Percentiles rank a stretch among this genome's conserved stretches.
Evolutionary conservation across 2,329 filamentous ascomycete species (phyloP).

Genomic region (Colletotrichum navitas): DNA sequence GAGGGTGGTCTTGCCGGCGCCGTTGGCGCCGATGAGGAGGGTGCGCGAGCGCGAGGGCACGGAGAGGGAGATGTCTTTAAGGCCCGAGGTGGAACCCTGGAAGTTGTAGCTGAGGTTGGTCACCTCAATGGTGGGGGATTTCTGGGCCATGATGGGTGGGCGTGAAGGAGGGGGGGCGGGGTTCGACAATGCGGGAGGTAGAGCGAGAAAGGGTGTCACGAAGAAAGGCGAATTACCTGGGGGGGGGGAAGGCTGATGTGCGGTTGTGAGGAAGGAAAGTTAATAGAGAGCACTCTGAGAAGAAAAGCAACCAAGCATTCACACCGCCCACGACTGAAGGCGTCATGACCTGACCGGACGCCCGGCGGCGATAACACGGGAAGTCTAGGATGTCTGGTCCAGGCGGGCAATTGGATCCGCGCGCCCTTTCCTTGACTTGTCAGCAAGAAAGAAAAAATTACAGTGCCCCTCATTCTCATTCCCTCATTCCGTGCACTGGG

Average conservation of each 20-base stretch:
- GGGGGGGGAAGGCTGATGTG: neutral
- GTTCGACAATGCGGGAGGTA: neutral
- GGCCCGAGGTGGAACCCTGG: conserved; percentile 84
- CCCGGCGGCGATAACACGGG: conserved; percentile 11
- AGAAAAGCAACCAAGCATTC: conserved; percentile 14
- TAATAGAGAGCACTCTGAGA: neutral
- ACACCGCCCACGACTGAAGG: conserved; percentile 37
- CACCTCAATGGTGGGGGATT: conserved; percentile 76
- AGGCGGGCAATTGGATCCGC: neutral
- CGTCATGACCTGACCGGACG: conserved; percentile 32
- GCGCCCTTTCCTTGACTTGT: neutral
- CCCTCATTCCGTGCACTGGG: neutral
- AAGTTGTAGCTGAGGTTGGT: conserved; percentile 88
- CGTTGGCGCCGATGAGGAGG: conserved; percentile 94
- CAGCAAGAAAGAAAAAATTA: neutral
- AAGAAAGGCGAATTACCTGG: neutral
- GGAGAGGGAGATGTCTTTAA: conserved; percentile 78
- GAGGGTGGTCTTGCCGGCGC: conserved; percentile 96
- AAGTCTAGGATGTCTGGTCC: conserved; percentile 14
- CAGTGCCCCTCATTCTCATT: conserved; percentile 30
- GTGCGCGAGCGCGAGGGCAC: conserved; percentile 89
- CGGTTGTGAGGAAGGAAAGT: neutral
- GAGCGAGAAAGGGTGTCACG: neutral
- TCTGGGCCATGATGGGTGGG: conserved; percentile 40
- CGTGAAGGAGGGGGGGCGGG: neutral